Percentiles rank a stretch among this genome's conserved stretches.
phyloP scores from a whole-genome alignment of 306 rosid species.

The Quercus cerris region DNA sequence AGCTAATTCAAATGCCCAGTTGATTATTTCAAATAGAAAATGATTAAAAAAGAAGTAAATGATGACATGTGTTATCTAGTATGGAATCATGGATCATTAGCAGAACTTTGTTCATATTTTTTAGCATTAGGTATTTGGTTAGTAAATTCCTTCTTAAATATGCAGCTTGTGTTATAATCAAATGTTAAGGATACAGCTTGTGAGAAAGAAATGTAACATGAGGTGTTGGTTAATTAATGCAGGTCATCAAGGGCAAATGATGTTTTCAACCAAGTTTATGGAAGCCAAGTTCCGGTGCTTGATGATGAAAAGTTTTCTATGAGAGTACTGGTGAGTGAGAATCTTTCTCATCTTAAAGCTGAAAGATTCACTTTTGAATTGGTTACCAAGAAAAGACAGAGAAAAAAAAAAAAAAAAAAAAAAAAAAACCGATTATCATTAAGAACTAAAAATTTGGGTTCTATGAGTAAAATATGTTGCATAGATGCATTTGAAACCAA shows the following conservation, averaged over 20 bases:
- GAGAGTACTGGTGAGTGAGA: conserved; percentile 60
- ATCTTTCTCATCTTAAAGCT: neutral
- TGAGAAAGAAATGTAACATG: neutral
- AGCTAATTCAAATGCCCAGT: no score
- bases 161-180: no score
- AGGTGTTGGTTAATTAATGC: conserved; percentile 29
- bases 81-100: no score
- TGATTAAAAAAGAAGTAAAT: neutral
- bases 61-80: neutral
- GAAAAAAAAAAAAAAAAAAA: no score
- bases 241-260: conserved; percentile 79
- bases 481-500: neutral
- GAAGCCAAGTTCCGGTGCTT: conserved; percentile 59
- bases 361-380: neutral
- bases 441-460: no score
- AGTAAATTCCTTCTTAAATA: no score
- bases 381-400: no score
- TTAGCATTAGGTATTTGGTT: no score
- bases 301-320: conserved; percentile 55
- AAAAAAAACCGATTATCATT: neutral
- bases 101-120: no score
- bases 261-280: conserved; percentile 49
- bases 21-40: neutral
- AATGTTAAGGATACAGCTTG: neutral
- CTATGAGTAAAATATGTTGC: no score